Evolutionary conservation across 139 green algal genomes (phyloP), one percentile per base, ranked within the genome.

Genomic region (Volvox reticuliferus): DNA sequence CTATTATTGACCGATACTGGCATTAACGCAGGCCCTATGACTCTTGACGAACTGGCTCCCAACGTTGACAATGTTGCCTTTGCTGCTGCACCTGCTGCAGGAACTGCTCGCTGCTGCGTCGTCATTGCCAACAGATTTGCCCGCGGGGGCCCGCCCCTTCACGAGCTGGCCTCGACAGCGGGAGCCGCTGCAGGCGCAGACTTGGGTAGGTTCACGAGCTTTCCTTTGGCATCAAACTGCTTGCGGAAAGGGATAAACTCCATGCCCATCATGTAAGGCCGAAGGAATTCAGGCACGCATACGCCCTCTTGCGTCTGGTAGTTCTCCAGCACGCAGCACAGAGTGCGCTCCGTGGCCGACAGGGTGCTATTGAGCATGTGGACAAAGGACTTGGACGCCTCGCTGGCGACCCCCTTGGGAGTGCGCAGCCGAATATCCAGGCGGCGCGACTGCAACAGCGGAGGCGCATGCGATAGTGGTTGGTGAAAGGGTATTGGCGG

Each of bases 251-350:
- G 98, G 77, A 99, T 98, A 94, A 99, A 99, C 32, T 98, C 96
- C 6, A 99, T 96, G 81, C 96, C 96, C 88, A 95, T 93, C 97
- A 99, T 99, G 95, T 97, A 99, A 37, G 97, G 97, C 79, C 95
- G 95, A 85, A 99, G 90, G n/a, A 84, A 85, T 50, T 93, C 87
- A 1, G 91, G 88, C 33, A 94, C 77, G 12, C 88, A 76, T 55
- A 94, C 73, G 32, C 89, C 97, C 0, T 98, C 96, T 0, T 95
- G 92, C 18, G 98, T 99, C 94, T 99, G 97, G 93, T 98, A 98
- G 91, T 99, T 99, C 92, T 99, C 98, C 61, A 99, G 94, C 79
- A 99, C 85, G 95, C 98, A 99, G 95, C 98, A 99, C 73, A 99
- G 91, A 2, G 98, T 99, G 86, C 98, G 96, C 95, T 99, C 97